These are phyloP conservation scores for Cladosporium oxysporum DNA, from an alignment of 2,329 filamentous ascomycete species.

Conservation along the genomic window DNA sequence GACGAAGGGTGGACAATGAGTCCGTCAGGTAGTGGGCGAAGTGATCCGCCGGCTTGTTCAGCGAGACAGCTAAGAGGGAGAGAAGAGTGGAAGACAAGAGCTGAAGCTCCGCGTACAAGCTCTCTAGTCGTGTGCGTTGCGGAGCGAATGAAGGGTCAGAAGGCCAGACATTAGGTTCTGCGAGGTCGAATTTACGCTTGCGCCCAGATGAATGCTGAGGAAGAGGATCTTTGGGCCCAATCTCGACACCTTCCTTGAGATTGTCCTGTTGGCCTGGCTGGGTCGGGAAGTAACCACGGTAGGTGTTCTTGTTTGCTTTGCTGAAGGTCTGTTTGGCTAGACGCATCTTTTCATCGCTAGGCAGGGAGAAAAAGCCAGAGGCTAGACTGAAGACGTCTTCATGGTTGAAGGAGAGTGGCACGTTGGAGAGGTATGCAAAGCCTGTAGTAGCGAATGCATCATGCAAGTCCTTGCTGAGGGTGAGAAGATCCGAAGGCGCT, in stretches of 20 bases:
- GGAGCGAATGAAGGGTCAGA: conserved; percentile 25
- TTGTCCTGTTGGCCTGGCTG: conserved; percentile 45
- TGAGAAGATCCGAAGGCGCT: conserved; percentile 31
- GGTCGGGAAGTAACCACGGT: conserved; percentile 50
- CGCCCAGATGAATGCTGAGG: conserved; percentile 14
- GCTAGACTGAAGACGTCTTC: conserved; percentile 46
- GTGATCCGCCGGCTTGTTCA: conserved; percentile 42
- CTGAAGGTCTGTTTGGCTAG: conserved; percentile 48
- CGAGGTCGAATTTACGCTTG: conserved; percentile 40
- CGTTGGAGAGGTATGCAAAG: conserved; percentile 50
- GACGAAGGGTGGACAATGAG: conserved; percentile 47
- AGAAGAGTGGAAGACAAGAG: conserved; percentile 42
- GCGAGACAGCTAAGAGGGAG: conserved; percentile 42
- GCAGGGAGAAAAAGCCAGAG: conserved; percentile 29
- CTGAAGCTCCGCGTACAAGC: conserved; percentile 44
- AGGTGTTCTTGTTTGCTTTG: conserved; percentile 45
- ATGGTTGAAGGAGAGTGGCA: conserved; percentile 45
- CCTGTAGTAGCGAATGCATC: conserved; percentile 49
- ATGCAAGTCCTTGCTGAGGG: conserved; percentile 43
- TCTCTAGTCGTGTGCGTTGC: conserved; percentile 35
- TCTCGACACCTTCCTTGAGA: conserved; percentile 51
- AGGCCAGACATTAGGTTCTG: conserved; percentile 48
- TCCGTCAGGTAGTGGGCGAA: conserved; percentile 46
- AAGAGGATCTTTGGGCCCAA: conserved; percentile 38
- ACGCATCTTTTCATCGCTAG: conserved; percentile 24